These are phyloP conservation scores for Protea cynaroides DNA, from an alignment of 164 flowering plant genomes.

Conservation along the genomic window DNA sequence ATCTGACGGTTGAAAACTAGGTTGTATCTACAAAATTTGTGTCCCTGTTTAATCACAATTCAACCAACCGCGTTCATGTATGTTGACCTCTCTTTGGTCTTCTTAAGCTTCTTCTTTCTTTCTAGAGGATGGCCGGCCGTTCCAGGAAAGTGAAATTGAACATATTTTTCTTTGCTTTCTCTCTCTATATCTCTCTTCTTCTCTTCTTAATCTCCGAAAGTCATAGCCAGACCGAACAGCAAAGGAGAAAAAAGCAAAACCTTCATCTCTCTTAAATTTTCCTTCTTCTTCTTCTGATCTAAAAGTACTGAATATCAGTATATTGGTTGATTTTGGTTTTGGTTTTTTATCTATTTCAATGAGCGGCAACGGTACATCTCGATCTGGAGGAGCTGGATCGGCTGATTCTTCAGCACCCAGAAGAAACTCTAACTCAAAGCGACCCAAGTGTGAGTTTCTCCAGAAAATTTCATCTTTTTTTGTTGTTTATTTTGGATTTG, in stretches of 20 bases:
- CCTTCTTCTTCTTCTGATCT: neutral
- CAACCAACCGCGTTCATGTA: too few species aligned
- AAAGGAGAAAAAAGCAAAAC: neutral
- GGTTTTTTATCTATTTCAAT: slow-evolving; percentile 7
- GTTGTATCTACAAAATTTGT: too few species aligned
- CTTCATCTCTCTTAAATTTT: neutral
- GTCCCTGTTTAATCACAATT: too few species aligned
- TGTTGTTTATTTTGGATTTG: neutral
- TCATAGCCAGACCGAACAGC: slow-evolving; percentile 1
- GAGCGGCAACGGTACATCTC: slow-evolving; percentile 39
- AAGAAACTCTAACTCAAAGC: slow-evolving; percentile 49
- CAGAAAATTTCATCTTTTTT: neutral
- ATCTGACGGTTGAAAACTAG: too few species aligned
- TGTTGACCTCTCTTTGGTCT: slow-evolving; percentile 2
- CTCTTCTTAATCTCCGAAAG: neutral
- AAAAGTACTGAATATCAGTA: too few species aligned
- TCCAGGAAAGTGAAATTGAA: neutral
- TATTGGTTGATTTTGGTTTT: too few species aligned
- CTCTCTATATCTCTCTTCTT: neutral
- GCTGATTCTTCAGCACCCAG: slow-evolving; percentile 38
- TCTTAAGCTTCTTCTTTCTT: neutral
- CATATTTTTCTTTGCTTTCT: neutral
- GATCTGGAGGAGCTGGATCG: slow-evolving; percentile 42
- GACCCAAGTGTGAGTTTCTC: slow-evolving; percentile 50
- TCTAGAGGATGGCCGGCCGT: neutral